Conservation (phyloP, 345 rosid species). For the Corymbia maculata region DNA sequence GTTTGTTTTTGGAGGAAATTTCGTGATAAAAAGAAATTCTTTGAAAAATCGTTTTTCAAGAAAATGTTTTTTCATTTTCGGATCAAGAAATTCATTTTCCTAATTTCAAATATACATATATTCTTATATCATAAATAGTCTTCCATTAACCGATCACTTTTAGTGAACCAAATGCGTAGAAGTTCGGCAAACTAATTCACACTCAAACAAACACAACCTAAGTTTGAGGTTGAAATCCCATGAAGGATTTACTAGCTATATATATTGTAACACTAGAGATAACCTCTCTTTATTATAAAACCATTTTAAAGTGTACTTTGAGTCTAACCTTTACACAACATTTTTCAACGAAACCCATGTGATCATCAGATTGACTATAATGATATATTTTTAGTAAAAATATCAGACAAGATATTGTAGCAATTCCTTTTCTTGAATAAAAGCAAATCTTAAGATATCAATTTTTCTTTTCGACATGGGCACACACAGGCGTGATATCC, state of each 20-base stretch:
- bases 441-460: neutral
- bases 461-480: neutral
- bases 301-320: neutral
- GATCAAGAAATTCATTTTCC: neutral
- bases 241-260: neutral
- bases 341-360: neutral
- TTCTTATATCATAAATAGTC: neutral
- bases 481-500: neutral
- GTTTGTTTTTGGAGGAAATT: neutral
- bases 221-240: neutral
- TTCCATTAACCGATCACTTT: rapidly evolving
- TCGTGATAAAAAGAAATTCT: neutral
- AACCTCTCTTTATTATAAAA: neutral
- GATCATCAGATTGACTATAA: neutral
- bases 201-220: neutral
- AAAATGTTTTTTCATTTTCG: neutral
- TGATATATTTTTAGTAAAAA: neutral
- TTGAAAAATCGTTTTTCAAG: neutral
- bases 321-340: neutral
- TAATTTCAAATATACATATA: neutral
- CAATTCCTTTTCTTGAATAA: neutral
- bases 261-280: neutral
- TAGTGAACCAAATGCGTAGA: neutral
- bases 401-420: neutral
- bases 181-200: neutral